These are phyloP conservation scores for Wickerhamomyces sydowiorum DNA, from an alignment of 805 yeast genomes.

Conservation along the genomic window DNA sequence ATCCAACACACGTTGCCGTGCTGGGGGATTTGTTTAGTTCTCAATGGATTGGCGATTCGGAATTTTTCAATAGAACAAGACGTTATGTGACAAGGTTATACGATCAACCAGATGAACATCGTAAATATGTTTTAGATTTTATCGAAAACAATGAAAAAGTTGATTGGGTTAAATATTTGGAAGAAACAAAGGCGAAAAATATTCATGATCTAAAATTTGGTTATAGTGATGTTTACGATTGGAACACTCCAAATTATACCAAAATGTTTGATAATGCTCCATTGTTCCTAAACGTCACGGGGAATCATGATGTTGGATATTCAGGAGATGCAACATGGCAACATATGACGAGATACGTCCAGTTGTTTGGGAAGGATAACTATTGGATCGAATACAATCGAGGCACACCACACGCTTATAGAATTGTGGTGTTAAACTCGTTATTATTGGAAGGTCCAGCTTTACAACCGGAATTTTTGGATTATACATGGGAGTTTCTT, in stretches of 20 bases:
- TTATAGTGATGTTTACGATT: constrained; percentile 57
- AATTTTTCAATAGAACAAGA: constrained; percentile 73
- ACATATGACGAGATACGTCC: constrained; percentile 74
- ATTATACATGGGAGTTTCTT: constrained; percentile 70
- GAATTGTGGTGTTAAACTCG: constrained; percentile 84
- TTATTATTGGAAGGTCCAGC: constrained; percentile 89
- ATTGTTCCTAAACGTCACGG: constrained; percentile 76
- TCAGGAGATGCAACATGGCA: constrained; percentile 92
- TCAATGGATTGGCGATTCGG: constrained; percentile 91
- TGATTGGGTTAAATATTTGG: constrained; percentile 46
- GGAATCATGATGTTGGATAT: constrained; percentile 96
- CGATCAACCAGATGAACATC: constrained; percentile 49
- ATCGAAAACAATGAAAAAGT: constrained; percentile 44
- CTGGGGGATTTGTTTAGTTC: constrained; percentile 91
- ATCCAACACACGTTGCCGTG: constrained; percentile 79
- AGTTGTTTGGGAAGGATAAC: constrained; percentile 79
- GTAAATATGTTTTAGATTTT: constrained; percentile 41
- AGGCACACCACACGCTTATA: constrained; percentile 67
- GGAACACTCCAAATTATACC: constrained; percentile 40
- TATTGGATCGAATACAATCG: constrained; percentile 67
- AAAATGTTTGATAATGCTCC: constrained; percentile 42
- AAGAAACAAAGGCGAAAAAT: constrained; percentile 24
- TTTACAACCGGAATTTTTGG: constrained; percentile 61
- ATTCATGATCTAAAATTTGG: constrained; percentile 39
- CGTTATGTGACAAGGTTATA: constrained; percentile 70